These are phyloP conservation scores for Trichoderma atroviride DNA, from an alignment of 2,329 filamentous ascomycete species.

Conservation along the genomic window DNA sequence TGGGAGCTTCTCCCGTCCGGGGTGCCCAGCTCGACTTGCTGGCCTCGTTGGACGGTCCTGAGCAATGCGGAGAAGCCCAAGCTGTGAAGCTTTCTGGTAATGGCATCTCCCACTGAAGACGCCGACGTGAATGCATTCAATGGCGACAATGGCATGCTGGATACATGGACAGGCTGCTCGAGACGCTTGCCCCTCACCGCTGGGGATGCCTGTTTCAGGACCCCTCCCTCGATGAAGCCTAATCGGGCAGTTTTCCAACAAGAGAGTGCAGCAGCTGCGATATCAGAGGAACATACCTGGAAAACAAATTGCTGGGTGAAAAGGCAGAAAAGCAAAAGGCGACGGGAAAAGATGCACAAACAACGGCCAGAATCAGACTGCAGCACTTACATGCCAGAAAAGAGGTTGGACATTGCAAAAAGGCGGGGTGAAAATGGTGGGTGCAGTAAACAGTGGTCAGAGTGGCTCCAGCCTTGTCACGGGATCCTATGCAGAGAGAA, in stretches of 20 bases:
- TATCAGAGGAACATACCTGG: not conserved
- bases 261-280: slow-evolving; percentile 7
- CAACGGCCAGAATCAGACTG: not conserved
- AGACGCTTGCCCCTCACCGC: slow-evolving; percentile 30
- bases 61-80: not conserved
- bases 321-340: not conserved
- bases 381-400: slow-evolving; percentile 62
- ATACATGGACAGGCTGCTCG: not conserved
- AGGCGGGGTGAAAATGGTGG: slow-evolving; percentile 25
- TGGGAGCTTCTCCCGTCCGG: not conserved
- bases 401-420: slow-evolving; percentile 59
- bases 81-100: not conserved
- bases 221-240: slow-evolving; percentile 12
- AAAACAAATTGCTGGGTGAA: not conserved
- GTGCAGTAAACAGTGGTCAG: slow-evolving; percentile 21
- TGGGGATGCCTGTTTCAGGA: slow-evolving; percentile 16
- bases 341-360: not conserved
- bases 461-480: slow-evolving; percentile 27
- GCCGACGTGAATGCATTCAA: not conserved
- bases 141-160: not conserved
- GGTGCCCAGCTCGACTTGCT: slow-evolving; percentile 3
- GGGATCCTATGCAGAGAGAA: slow-evolving; percentile 20
- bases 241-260: slow-evolving; percentile 7
- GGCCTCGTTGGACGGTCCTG: not conserved
- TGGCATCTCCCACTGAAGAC: not conserved